These are phyloP conservation scores for Stagonosporopsis chrysanthemi DNA, from an alignment of 2,329 filamentous ascomycete genomes.

Conservation along the genomic window DNA sequence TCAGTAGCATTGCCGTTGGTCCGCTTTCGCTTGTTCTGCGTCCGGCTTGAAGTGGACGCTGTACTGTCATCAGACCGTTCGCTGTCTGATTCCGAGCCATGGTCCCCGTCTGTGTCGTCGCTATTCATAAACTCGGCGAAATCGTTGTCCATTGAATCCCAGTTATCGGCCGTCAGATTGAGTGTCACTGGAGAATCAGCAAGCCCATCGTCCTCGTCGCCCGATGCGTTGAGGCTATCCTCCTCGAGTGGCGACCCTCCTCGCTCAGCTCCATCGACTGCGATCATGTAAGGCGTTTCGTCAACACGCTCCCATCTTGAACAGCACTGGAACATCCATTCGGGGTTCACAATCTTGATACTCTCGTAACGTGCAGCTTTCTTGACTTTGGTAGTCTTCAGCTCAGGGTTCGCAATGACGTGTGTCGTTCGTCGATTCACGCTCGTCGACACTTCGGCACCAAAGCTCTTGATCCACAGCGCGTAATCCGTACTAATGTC, in stretches of 20 bases:
- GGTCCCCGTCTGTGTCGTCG: constrained; percentile 45
- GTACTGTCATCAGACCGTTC: constrained; percentile 43
- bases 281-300: constrained; percentile 79
- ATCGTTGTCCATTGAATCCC: constrained; percentile 70
- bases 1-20: constrained; percentile 38
- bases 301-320: constrained; percentile 83
- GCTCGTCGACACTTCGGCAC: constrained; percentile 70
- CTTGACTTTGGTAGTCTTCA: constrained; percentile 88
- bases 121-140: constrained; percentile 74
- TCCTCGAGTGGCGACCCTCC: constrained; percentile 49
- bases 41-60: constrained; percentile 30
- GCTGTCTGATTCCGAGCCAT: constrained; percentile 45
- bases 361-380: constrained; percentile 79
- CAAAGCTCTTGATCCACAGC: constrained; percentile 85
- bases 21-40: constrained; percentile 48
- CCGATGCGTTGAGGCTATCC: constrained; percentile 52
- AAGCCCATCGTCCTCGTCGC: constrained; percentile 46
- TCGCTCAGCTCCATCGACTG: constrained; percentile 73
- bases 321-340: constrained; percentile 88
- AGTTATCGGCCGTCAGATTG: constrained; percentile 45
- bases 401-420: constrained; percentile 73
- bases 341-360: constrained; percentile 89
- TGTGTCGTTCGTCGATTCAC: constrained; percentile 68
- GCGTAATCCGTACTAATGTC: constrained; percentile 75
- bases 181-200: constrained; percentile 34